These are phyloP conservation scores for Apiotrichum brassicae DNA, from an alignment of 1,284 basidiomycete genomes.

Conservation along the genomic window DNA sequence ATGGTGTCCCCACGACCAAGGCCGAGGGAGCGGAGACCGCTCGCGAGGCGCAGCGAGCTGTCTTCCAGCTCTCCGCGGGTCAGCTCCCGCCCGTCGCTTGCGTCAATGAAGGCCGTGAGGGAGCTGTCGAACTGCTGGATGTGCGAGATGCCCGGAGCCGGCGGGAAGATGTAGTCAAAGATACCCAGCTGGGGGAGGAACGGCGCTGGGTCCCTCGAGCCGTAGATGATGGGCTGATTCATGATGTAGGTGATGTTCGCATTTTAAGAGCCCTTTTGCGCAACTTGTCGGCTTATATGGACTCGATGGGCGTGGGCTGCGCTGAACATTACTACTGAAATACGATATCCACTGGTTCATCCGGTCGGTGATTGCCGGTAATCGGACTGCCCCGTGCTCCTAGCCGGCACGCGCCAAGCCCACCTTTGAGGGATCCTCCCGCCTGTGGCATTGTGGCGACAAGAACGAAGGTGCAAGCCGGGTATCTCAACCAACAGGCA, in stretches of 20 bases:
- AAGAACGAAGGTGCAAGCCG: too few species aligned
- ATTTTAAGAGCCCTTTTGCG: too few species aligned
- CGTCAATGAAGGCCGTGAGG: slow-evolving; percentile 61
- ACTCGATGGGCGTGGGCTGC: too few species aligned
- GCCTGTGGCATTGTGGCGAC: too few species aligned
- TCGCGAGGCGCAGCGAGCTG: slow-evolving; percentile 54
- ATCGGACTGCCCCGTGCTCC: too few species aligned
- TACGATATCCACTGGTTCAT: too few species aligned
- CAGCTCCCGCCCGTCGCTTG: slow-evolving; percentile 54
- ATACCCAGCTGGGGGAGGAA: slow-evolving; percentile 26
- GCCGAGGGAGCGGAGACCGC: slow-evolving; percentile 49
- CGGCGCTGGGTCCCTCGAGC: slow-evolving; percentile 20
- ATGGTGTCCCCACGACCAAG: slow-evolving; percentile 29
- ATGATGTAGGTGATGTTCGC: background rate
- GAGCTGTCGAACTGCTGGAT: slow-evolving; percentile 12
- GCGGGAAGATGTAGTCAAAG: slow-evolving; percentile 13
- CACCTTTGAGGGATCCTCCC: too few species aligned
- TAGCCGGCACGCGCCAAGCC: too few species aligned
- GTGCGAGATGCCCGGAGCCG: background rate
- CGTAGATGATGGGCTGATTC: slow-evolving; percentile 22
- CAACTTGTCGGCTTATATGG: too few species aligned
- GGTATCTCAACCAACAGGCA: too few species aligned
- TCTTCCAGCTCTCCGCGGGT: slow-evolving; percentile 55
- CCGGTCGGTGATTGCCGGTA: too few species aligned
- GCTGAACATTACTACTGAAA: too few species aligned